These are phyloP conservation scores for Beauveria sp. DNA, from an alignment of 2,329 filamentous ascomycete genomes.

Conservation along the genomic window DNA sequence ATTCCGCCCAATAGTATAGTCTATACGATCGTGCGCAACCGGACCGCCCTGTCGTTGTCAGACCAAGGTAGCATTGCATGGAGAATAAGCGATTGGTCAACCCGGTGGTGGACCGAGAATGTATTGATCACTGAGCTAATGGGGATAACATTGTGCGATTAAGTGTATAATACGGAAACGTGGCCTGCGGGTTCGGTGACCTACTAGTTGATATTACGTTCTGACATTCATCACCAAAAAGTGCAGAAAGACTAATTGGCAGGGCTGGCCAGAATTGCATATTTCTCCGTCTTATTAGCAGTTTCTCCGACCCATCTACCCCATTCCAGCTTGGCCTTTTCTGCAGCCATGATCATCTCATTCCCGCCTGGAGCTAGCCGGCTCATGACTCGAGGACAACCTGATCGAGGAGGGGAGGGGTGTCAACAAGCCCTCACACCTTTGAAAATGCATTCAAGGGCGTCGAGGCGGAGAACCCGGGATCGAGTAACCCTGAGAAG, in stretches of 20 bases:
- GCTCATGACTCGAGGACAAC: background rate
- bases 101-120: background rate
- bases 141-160: background rate
- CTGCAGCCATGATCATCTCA: conserved; percentile 2
- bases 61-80: conserved; percentile 10
- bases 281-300: conserved; percentile 6
- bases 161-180: background rate
- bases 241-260: background rate
- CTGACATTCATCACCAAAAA: background rate
- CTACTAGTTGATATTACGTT: background rate
- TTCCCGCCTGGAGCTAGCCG: background rate
- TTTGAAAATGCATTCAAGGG: background rate
- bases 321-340: background rate
- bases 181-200: background rate
- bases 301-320: conserved; percentile 2
- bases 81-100: conserved; percentile 8
- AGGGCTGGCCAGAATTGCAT: background rate
- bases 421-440: background rate
- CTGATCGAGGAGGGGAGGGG: background rate
- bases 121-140: background rate
- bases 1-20: background rate
- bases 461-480: background rate
- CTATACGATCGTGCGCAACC: background rate
- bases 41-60: background rate
- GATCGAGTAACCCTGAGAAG: background rate